Evolutionary conservation across 768 basidiomycete genomes (phyloP).

Genomic region (Mrakia frigida): DNA sequence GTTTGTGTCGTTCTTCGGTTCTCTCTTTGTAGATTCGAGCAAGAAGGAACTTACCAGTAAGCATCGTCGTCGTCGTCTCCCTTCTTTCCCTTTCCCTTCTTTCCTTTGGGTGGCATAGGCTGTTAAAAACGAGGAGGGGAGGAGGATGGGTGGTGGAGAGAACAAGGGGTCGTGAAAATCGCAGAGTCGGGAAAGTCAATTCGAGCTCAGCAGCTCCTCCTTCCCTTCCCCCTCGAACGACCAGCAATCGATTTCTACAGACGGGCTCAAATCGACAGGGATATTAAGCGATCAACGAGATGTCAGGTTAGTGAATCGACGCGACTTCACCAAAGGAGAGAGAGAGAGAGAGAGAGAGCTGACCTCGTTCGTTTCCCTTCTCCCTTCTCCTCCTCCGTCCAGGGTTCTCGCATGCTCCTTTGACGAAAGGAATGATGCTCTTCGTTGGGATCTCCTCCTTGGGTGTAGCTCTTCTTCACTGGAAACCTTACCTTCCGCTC

Average conservation of each 20-base stretch:
- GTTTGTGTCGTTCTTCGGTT: neutral
- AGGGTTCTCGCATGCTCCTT: neutral
- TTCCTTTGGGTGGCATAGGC: constrained; percentile 61
- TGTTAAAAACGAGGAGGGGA: neutral
- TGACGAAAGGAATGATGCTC: constrained; percentile 14
- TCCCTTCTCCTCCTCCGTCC: neutral
- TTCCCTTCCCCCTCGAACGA: too few relatives aligned
- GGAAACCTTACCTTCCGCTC: constrained; percentile 4
- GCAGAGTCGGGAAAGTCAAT: neutral
- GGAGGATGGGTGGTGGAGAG: constrained; percentile 9
- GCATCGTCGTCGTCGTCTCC: constrained; percentile 65
- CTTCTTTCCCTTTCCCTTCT: constrained; percentile 78
- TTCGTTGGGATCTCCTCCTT: neutral
- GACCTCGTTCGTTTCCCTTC: neutral
- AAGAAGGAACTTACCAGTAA: constrained; percentile 58
- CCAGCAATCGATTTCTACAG: too few relatives aligned
- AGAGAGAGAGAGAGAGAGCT: neutral
- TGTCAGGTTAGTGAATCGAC: neutral
- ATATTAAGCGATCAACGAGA: too few relatives aligned
- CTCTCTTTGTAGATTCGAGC: too few relatives aligned
- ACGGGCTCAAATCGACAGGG: too few relatives aligned
- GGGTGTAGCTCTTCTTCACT: neutral
- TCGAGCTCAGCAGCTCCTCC: too few relatives aligned
- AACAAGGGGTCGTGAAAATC: neutral
- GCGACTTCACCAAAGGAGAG: neutral